phyloP scores from a whole-genome alignment of 176 grass and related monocot species.

The Aegilops speltoides region DNA sequence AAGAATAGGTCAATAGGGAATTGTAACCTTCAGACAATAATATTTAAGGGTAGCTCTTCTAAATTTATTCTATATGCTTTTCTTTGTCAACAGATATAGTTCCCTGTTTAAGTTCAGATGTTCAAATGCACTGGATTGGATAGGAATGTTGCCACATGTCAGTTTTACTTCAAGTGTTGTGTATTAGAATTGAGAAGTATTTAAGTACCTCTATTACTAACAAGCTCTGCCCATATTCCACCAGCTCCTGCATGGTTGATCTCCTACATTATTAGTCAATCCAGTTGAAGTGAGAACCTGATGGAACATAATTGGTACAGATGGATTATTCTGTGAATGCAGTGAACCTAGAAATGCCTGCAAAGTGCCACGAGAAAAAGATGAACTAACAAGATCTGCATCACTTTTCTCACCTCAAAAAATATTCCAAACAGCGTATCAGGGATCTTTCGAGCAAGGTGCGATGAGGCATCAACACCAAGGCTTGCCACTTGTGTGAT shows the following conservation, averaged over 20 bases:
- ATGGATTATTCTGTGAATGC: not conserved
- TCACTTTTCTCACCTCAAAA: conserved; percentile 71
- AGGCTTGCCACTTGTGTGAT: conserved; percentile 52
- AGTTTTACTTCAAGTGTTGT: not conserved
- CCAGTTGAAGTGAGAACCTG: not conserved
- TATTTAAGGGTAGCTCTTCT: not conserved
- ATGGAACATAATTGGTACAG: not conserved
- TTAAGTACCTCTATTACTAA: conserved; percentile 83
- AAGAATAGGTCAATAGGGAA: not conserved
- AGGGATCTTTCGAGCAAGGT: conserved; percentile 49
- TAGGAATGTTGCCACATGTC: not conserved
- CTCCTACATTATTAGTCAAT: conserved; percentile 54
- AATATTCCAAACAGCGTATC: conserved; percentile 90
- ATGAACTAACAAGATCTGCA: not conserved
- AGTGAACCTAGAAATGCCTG: not conserved
- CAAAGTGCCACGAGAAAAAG: not conserved
- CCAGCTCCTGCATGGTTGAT: conserved; percentile 98
- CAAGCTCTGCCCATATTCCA: conserved; percentile 93
- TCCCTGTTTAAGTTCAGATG: not conserved
- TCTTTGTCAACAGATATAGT: not conserved
- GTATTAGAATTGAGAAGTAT: conserved; percentile 10
- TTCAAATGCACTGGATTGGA: not conserved
- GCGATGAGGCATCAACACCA: conserved; percentile 55
- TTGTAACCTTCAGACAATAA: not conserved
- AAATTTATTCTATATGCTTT: not conserved